These are phyloP conservation scores for Aspergillus funiculosus DNA, from an alignment of 495 filamentous ascomycete genomes.

Conservation along the genomic window DNA sequence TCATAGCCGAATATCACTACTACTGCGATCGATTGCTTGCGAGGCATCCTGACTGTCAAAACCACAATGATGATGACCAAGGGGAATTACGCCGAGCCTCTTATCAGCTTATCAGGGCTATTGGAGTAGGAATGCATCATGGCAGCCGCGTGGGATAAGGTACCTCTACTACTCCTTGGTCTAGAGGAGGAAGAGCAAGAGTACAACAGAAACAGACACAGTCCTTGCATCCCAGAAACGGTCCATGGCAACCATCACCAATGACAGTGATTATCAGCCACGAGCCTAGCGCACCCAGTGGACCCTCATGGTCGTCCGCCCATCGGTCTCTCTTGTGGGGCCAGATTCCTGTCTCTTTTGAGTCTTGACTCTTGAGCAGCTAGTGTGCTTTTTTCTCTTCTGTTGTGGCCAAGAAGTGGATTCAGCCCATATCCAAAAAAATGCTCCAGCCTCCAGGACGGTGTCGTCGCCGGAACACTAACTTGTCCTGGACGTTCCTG, in stretches of 20 bases:
- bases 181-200: no score
- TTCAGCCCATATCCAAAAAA: background rate
- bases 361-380: no score
- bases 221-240: no score
- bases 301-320: constrained; percentile 18
- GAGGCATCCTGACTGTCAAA: no score
- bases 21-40: no score
- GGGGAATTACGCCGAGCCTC: constrained; percentile 24
- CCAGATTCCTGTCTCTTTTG: no score
- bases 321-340: constrained; percentile 19
- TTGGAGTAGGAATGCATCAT: constrained; percentile 8
- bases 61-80: constrained; percentile 30
- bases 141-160: constrained; percentile 17
- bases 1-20: no score
- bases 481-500: constrained; percentile 7
- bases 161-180: background rate
- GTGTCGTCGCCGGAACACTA: background rate
- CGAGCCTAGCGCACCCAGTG: constrained; percentile 11
- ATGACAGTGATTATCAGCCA: constrained; percentile 11
- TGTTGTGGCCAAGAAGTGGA: background rate
- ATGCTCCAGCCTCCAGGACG: background rate
- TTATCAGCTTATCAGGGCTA: constrained; percentile 26
- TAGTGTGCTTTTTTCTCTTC: constrained; percentile 8
- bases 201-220: no score
- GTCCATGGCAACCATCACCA: no score